Conservation (phyloP, 345 rosid genomes). For the Clarkia xantiana region DNA sequence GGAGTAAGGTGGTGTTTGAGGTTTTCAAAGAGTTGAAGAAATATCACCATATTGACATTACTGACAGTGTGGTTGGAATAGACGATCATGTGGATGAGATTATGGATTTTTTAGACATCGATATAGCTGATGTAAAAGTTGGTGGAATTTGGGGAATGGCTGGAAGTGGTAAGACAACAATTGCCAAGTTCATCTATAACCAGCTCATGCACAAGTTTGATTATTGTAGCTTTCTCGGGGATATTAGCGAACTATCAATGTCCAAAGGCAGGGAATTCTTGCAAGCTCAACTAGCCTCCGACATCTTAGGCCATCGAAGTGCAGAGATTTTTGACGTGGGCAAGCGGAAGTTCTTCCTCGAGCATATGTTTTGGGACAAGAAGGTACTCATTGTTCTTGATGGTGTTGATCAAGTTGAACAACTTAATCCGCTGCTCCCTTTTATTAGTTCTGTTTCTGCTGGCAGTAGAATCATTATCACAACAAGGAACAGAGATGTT, state of each 20-base stretch:
- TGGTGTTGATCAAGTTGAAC: not conserved
- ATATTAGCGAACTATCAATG: conserved; percentile 7
- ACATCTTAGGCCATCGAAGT: not conserved
- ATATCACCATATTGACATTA: not conserved
- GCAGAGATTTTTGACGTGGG: not conserved
- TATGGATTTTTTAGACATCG: not conserved
- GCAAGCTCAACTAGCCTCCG: conserved; percentile 3
- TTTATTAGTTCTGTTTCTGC: not conserved
- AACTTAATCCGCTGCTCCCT: not conserved
- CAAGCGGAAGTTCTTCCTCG: not conserved
- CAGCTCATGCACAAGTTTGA: conserved; percentile 8
- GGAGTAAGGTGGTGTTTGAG: not conserved
- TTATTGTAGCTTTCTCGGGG: conserved; percentile 14
- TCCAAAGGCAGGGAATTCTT: not conserved
- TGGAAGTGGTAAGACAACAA: conserved; percentile 1
- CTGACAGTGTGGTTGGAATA: not conserved
- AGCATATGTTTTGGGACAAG: not conserved
- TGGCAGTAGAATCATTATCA: conserved; percentile 10
- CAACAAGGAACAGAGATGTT: not conserved
- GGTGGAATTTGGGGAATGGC: not conserved
- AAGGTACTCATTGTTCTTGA: conserved; percentile 3
- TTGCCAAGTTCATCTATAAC: conserved; percentile 1
- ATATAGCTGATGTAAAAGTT: not conserved
- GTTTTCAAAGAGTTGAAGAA: not conserved
- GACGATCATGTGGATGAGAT: not conserved